Evolutionary conservation across 2,329 filamentous ascomycete genomes (phyloP).

Genomic region (Aspergillus caelatus): DNA sequence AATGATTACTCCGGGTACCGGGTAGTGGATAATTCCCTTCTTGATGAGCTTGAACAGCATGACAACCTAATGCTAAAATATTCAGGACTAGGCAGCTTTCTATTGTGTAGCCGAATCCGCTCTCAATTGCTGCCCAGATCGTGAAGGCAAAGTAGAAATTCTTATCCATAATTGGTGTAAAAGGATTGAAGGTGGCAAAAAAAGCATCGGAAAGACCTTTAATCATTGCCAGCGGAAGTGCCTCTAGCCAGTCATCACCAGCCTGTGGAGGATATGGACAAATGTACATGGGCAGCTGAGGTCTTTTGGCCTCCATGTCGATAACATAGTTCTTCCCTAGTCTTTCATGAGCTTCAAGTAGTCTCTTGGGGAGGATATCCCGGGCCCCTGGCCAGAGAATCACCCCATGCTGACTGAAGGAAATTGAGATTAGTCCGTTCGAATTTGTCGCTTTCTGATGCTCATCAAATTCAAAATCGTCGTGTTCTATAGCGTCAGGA

Average conservation of each 20-base stretch:
- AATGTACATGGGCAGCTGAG: conserved; percentile 46
- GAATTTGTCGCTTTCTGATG: conserved; percentile 32
- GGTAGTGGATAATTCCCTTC: conserved; percentile 53
- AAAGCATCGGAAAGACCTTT: conserved; percentile 57
- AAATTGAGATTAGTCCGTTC: conserved; percentile 43
- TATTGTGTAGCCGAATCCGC: conserved; percentile 54
- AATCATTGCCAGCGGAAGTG: conserved; percentile 51
- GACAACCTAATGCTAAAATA: conserved; percentile 55
- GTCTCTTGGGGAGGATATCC: conserved; percentile 45
- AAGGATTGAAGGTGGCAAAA: conserved; percentile 58
- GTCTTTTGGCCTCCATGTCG: conserved; percentile 51
- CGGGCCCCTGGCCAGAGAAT: conserved; percentile 53
- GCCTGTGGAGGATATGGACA: conserved; percentile 39
- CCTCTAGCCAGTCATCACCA: conserved; percentile 49
- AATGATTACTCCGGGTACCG: conserved; percentile 36
- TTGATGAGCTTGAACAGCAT: conserved; percentile 53
- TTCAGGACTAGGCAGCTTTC: conserved; percentile 56
- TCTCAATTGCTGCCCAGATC: conserved; percentile 52
- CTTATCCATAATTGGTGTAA: conserved; percentile 56
- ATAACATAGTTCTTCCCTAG: conserved; percentile 55
- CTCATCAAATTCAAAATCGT: conserved; percentile 35
- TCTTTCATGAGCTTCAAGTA: conserved; percentile 40
- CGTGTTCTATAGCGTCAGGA: conserved; percentile 30
- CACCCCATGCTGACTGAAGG: conserved; percentile 56
- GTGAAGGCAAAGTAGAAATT: conserved; percentile 56